Conservation (phyloP, 768 basidiomycete genomes). For the Leucocoprinus leucothites region DNA sequence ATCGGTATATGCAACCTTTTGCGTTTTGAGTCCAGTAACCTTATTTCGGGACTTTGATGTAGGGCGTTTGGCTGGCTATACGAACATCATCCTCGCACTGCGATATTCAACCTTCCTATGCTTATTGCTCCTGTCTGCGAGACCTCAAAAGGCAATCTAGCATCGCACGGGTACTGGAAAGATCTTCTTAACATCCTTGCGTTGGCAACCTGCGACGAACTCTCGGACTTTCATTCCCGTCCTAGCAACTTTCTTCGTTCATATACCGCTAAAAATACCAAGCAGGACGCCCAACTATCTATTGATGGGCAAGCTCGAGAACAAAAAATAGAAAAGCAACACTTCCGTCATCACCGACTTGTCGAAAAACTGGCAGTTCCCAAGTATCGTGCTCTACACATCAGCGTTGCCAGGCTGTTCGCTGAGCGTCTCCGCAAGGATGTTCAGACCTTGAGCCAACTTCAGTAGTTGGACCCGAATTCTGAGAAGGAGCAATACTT, state of each 20-base stretch:
- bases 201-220: slow-evolving; percentile 52
- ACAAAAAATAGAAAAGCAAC: slow-evolving; percentile 20
- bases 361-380: slow-evolving; percentile 36
- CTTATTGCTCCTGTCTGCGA: slow-evolving; percentile 52
- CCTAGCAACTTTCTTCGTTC: slow-evolving; percentile 28
- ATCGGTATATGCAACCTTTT: slow-evolving; percentile 32
- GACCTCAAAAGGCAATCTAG: slow-evolving; percentile 24
- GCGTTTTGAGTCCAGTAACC: background rate
- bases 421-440: slow-evolving; percentile 50
- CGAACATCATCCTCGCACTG: slow-evolving; percentile 65
- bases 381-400: slow-evolving; percentile 60
- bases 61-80: slow-evolving; percentile 69
- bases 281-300: slow-evolving; percentile 14
- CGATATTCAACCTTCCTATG: slow-evolving; percentile 54
- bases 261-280: slow-evolving; percentile 12
- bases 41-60: background rate
- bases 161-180: slow-evolving; percentile 69
- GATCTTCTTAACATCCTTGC: slow-evolving; percentile 69
- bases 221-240: slow-evolving; percentile 23
- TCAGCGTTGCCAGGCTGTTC: slow-evolving; percentile 61
- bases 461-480: slow-evolving; percentile 27
- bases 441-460: slow-evolving; percentile 32
- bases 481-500: slow-evolving; percentile 6
- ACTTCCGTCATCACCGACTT: slow-evolving; percentile 32
- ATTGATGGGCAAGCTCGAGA: slow-evolving; percentile 8